Conservation (phyloP, 768 basidiomycete species). For the Lactarius hengduanensis region DNA sequence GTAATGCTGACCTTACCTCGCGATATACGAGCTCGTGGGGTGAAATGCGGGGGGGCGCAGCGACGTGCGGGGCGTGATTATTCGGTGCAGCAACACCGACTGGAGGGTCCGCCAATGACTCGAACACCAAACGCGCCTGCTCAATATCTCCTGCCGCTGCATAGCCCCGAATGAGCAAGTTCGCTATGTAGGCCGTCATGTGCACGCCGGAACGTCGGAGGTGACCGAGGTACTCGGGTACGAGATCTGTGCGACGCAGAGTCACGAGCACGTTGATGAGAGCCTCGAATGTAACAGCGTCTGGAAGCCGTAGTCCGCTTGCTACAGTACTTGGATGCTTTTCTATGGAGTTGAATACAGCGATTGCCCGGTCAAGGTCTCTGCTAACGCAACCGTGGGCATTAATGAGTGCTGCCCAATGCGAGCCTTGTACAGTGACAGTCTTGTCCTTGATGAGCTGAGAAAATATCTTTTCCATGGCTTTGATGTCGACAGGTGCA, state of each 20-base stretch:
- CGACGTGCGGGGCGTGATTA: slow-evolving; percentile 76
- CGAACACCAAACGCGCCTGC: slow-evolving; percentile 75
- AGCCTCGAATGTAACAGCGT: slow-evolving; percentile 87
- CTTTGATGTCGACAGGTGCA: slow-evolving; percentile 71
- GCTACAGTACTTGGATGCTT: slow-evolving; percentile 46
- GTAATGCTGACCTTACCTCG: slow-evolving; percentile 52
- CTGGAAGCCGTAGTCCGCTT: slow-evolving; percentile 47
- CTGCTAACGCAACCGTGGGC: slow-evolving; percentile 80
- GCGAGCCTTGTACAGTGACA: slow-evolving; percentile 55
- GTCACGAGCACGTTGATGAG: slow-evolving; percentile 84
- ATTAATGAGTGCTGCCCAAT: slow-evolving; percentile 86
- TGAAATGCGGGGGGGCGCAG: slow-evolving; percentile 37
- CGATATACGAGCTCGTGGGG: slow-evolving; percentile 70
- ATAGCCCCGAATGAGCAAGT: slow-evolving; percentile 73
- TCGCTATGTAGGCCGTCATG: slow-evolving; percentile 95
- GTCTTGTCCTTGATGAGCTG: slow-evolving; percentile 48
- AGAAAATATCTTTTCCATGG: slow-evolving; percentile 71
- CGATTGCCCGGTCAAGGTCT: slow-evolving; percentile 73
- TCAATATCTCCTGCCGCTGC: slow-evolving; percentile 68
- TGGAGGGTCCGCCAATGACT: slow-evolving; percentile 73
- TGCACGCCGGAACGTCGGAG: slow-evolving; percentile 65
- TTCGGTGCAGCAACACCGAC: slow-evolving; percentile 83
- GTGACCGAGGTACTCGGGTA: slow-evolving; percentile 62
- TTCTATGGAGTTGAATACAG: slow-evolving; percentile 73
- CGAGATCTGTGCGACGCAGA: slow-evolving; percentile 73